Evolutionary conservation across 257 asterid species (phyloP).

Genomic region (Mitragyna speciosa): DNA sequence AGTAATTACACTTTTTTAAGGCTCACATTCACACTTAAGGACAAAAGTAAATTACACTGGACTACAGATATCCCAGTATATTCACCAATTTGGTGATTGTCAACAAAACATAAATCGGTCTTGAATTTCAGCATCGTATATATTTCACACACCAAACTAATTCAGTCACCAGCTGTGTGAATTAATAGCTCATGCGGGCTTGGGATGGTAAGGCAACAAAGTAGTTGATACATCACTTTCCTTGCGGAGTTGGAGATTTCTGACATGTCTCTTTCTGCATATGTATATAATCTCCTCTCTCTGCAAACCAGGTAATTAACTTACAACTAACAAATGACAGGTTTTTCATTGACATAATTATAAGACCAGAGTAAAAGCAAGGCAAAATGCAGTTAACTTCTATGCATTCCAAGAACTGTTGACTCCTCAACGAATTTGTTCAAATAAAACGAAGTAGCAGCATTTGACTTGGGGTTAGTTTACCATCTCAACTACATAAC

Average conservation of each 20-base stretch:
- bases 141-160: not conserved
- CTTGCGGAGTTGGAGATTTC: slow-evolving; percentile 17
- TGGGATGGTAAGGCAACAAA: slow-evolving; percentile 24
- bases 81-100: not conserved
- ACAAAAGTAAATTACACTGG: not conserved
- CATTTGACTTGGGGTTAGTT: not conserved
- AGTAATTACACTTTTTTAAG: not conserved
- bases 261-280: slow-evolving; percentile 26
- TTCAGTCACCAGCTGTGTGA: slow-evolving; percentile 30
- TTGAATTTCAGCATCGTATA: not conserved
- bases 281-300: slow-evolving; percentile 18
- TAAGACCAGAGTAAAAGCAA: not conserved
- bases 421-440: not conserved
- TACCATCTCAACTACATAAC: not conserved
- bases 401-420: not conserved
- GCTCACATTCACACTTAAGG: not conserved
- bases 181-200: slow-evolving; percentile 27
- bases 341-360: not conserved
- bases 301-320: not conserved
- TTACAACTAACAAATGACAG: not conserved
- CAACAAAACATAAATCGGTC: slow-evolving; percentile 6
- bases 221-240: slow-evolving; percentile 36
- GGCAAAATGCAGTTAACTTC: not conserved
- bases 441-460: not conserved
- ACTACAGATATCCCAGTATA: not conserved